Percentiles rank a stretch among this genome's conserved stretches.
Conservation (phyloP, 1,284 basidiomycete species). For the Cryptococcus hybrid region DNA sequence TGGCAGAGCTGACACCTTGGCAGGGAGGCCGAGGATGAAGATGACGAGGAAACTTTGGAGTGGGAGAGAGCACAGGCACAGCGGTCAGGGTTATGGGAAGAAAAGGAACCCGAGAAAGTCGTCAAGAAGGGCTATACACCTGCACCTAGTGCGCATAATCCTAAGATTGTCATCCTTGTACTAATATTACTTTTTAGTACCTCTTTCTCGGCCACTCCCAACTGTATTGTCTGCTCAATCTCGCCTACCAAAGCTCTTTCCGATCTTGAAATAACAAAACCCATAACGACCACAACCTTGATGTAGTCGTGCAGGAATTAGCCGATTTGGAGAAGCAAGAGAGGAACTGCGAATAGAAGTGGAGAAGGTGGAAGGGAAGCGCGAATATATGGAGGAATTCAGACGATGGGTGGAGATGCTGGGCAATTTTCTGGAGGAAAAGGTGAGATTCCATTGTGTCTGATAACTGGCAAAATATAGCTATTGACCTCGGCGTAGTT, state of each 20-base stretch:
- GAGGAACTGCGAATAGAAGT: constrained; percentile 77
- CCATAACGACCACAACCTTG: constrained; percentile 44
- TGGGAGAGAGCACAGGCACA: constrained; percentile 88
- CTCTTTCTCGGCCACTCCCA: constrained; percentile 53
- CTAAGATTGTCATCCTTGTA: no score
- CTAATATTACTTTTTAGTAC: no score
- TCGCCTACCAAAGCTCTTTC: constrained; percentile 60
- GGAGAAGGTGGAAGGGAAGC: constrained; percentile 71
- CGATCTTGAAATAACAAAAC: constrained; percentile 51
- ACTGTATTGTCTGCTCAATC: constrained; percentile 69
- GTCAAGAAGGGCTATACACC: constrained; percentile 62
- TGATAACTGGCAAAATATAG: background rate
- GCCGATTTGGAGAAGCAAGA: constrained; percentile 70
- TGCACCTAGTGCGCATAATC: constrained; percentile 62
- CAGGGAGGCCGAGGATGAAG: constrained; percentile 68
- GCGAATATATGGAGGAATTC: constrained; percentile 83
- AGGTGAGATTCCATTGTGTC: constrained; percentile 57
- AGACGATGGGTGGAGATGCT: constrained; percentile 83
- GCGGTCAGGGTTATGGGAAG: constrained; percentile 57
- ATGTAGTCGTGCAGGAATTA: constrained; percentile 59
- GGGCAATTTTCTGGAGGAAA: constrained; percentile 85
- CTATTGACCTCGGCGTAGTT: constrained; percentile 55
- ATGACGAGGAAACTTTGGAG: constrained; percentile 78
- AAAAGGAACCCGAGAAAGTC: constrained; percentile 17
- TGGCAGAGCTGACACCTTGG: background rate